These are phyloP conservation scores for Phytopythium montanum DNA, from an alignment of 352 stramenopile genomes.

Conservation along the genomic window DNA sequence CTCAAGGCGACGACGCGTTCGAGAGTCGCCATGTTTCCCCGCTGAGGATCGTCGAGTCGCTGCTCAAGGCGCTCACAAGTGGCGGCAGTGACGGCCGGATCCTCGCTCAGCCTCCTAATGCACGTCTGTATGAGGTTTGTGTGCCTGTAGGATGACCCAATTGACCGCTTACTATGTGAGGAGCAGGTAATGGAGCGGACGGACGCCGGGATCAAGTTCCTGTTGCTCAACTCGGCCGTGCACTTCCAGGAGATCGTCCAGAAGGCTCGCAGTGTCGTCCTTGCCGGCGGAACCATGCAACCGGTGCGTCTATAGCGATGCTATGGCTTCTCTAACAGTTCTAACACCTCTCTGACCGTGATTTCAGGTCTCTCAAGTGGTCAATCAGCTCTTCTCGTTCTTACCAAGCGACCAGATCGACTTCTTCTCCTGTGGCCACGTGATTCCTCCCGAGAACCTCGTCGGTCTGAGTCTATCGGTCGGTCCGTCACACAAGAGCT, in stretches of 20 bases:
- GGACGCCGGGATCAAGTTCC: slow-evolving; percentile 88
- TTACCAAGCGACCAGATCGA: slow-evolving; percentile 77
- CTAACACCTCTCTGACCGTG: background rate
- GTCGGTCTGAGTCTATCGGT: slow-evolving; percentile 62
- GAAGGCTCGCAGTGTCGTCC: slow-evolving; percentile 92
- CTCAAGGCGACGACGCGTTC: slow-evolving; percentile 41
- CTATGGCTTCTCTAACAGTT: background rate
- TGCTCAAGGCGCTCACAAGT: slow-evolving; percentile 77
- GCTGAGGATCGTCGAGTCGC: slow-evolving; percentile 66
- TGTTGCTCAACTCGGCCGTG: slow-evolving; percentile 93
- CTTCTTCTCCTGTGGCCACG: slow-evolving; percentile 98
- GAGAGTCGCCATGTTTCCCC: slow-evolving; percentile 81
- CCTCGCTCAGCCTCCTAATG: slow-evolving; percentile 55
- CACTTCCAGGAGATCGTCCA: slow-evolving; percentile 95
- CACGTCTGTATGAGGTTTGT: slow-evolving; percentile 17
- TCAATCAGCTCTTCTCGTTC: slow-evolving; percentile 91
- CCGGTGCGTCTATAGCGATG: slow-evolving; percentile 44
- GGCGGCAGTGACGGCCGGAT: slow-evolving; percentile 67
- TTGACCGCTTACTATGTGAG: background rate
- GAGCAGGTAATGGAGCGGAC: slow-evolving; percentile 36
- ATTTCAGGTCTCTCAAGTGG: slow-evolving; percentile 88
- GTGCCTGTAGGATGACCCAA: background rate
- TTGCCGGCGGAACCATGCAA: slow-evolving; percentile 98
- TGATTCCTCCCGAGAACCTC: slow-evolving; percentile 94
- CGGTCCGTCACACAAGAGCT: slow-evolving; percentile 82